phyloP scores from a whole-genome alignment of 176 grass and related monocot species.

The Oropetium thomaeum region DNA sequence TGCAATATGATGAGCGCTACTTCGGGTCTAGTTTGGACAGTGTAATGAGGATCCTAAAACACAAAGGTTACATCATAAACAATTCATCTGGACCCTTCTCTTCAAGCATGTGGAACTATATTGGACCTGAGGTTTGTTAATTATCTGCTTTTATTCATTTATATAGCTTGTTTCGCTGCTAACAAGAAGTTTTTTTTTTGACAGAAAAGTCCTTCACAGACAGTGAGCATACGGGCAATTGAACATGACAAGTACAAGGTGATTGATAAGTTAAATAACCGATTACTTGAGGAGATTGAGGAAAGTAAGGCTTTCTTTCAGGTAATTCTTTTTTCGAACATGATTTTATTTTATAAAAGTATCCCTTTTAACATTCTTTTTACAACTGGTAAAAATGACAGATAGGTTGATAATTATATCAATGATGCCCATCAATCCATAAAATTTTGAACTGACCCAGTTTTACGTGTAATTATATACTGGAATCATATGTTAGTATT shows the following conservation, averaged over 20 bases:
- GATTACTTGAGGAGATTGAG: constrained; percentile 91
- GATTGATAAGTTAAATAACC: constrained; percentile 52
- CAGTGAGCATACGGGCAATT: constrained; percentile 73
- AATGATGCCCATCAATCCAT: not conserved
- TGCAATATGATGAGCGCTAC: constrained; percentile 80
- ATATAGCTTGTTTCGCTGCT: constrained; percentile 6
- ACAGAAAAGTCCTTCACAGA: constrained; percentile 77
- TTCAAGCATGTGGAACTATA: constrained; percentile 79
- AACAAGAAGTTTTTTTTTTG: constrained; percentile 29
- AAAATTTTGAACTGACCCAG: not conserved
- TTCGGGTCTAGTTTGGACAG: constrained; percentile 56
- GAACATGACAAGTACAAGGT: constrained; percentile 80
- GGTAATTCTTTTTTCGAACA: constrained; percentile 33
- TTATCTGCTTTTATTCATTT: constrained; percentile 17
- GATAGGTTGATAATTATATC: constrained; percentile 13
- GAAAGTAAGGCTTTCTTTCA: constrained; percentile 95
- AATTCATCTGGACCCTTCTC: constrained; percentile 60
- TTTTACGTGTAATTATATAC: constrained; percentile 1
- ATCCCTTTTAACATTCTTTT: not conserved
- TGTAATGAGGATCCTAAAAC: constrained; percentile 51
- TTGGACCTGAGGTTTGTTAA: constrained; percentile 70
- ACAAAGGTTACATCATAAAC: constrained; percentile 65
- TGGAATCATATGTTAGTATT: not conserved
- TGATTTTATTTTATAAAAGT: constrained; percentile 2
- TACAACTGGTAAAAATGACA: not conserved